phyloP scores from a whole-genome alignment of 192 early-diverging fungal genomes.

The Coemansia sp. region DNA sequence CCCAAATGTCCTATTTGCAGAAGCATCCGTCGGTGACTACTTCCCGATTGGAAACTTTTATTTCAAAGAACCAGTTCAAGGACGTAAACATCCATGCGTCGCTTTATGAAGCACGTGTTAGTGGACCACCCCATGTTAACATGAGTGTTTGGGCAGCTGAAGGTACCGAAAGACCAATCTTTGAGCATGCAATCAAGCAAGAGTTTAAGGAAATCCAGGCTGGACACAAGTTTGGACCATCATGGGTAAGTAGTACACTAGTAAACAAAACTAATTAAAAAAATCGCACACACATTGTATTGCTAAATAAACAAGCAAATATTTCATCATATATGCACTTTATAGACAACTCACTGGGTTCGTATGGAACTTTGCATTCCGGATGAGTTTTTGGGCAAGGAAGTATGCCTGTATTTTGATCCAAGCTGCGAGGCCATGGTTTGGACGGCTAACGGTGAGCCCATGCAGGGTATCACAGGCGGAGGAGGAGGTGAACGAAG shows the following conservation, averaged over 20 bases:
- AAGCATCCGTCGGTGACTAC: conserved; percentile 76
- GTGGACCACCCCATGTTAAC: conserved; percentile 48
- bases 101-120: conserved; percentile 49
- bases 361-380: conserved; percentile 72
- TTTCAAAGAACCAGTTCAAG: conserved; percentile 58
- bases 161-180: conserved; percentile 48
- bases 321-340: neutral
- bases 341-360: conserved; percentile 68
- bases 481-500: conserved; percentile 44
- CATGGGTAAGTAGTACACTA: conserved; percentile 50
- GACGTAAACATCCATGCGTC: conserved; percentile 63
- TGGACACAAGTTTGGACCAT: conserved; percentile 81
- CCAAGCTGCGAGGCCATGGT: conserved; percentile 84
- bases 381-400: conserved; percentile 55
- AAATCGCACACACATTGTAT: no score
- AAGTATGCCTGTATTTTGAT: conserved; percentile 86
- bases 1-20: conserved; percentile 42
- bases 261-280: no score
- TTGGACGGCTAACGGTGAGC: conserved; percentile 79
- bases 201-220: conserved; percentile 62
- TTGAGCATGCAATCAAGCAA: conserved; percentile 55
- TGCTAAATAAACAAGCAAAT: no score
- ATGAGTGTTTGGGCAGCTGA: conserved; percentile 51
- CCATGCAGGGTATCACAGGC: conserved; percentile 88
- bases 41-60: conserved; percentile 69